Percentiles rank a stretch among this genome's conserved stretches.
Evolutionary conservation across 148 eudicot species (phyloP).

Genomic region (Heliosperma pusillum): DNA sequence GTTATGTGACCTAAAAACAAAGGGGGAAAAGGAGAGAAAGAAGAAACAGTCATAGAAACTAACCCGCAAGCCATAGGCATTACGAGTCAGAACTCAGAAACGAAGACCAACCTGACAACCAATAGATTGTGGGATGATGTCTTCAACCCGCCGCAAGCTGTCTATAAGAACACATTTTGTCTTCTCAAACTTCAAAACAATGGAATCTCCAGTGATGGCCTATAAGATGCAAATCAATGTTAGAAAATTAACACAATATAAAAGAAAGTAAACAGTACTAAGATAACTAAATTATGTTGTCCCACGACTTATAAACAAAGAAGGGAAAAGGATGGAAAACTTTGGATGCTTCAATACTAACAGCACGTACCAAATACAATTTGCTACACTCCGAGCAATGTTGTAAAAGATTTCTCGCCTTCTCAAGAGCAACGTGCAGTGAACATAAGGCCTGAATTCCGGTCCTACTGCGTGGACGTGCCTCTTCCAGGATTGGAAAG

Average conservation of each 20-base stretch:
- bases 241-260: constrained; percentile 2
- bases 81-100: background rate
- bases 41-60: background rate
- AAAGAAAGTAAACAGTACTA: background rate
- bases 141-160: constrained; percentile 77
- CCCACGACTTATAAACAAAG: background rate
- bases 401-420: constrained; percentile 77
- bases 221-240: constrained; percentile 34
- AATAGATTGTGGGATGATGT: constrained; percentile 83
- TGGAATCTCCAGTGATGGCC: constrained; percentile 96
- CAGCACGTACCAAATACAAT: constrained; percentile 73
- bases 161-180: constrained; percentile 76
- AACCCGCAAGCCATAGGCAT: background rate
- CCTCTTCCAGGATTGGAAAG: constrained; percentile 88
- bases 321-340: background rate
- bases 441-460: constrained; percentile 96
- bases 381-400: constrained; percentile 95
- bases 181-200: constrained; percentile 85
- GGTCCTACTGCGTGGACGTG: constrained; percentile 86
- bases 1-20: too few species aligned
- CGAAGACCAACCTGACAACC: constrained; percentile 68
- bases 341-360: background rate
- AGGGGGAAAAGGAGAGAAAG: background rate
- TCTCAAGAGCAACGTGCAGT: constrained; percentile 88
- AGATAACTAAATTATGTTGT: background rate